Base-by-base conservation (phyloP, 2,329 filamentous ascomycete genomes). In the Cladosporium sp. region DNA sequence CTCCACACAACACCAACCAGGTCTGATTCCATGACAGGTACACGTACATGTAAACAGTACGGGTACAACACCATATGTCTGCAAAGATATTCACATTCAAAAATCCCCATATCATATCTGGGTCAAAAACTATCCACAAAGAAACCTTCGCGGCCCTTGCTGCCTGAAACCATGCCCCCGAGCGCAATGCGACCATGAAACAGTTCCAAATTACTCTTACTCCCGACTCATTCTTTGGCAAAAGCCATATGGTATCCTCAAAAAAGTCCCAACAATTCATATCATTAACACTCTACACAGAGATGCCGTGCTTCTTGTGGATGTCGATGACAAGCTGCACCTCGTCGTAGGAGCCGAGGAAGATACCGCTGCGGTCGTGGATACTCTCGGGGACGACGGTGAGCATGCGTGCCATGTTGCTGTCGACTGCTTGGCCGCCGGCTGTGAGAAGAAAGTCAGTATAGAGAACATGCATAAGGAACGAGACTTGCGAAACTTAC, bases 341-440 rank as follows among this genome's bases (percentile, higher is more conserved):
- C 83, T 99, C 95, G 68, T 96, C 91, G 72, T 90, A 92, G 73
- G 93, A 97, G 70, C 95, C 95, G 83, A 99, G 86, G 82, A 96
- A 99, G 75, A 99, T 97, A 71, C 95, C 95, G 23, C 93, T 93
- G 76, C 89, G 88, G 81, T 99, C 95, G 79, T 99, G 95, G 75
- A 99, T 99, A 78, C 92, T 86, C 79, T 96, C 90, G 1, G 95
- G 95, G 1, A 92, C 87, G 48, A 98, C 89, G 64, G 92, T 89
- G 71, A 99, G 83, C 90, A 99, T 93, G 67, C 94, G 88, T 71
- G 88, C 82, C 93, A 97, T 97, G 65, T 91, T 89, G 81, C 91
- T 93, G 81, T 98, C 90, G 64, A 99, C 83, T 21, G 95, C 95
- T 79, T 96, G 89, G 67, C 95, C 95, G 72, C 95, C 95, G 73